Conservation (phyloP, 2,329 filamentous ascomycete genomes). For the Verticillium nonalfalfae region DNA sequence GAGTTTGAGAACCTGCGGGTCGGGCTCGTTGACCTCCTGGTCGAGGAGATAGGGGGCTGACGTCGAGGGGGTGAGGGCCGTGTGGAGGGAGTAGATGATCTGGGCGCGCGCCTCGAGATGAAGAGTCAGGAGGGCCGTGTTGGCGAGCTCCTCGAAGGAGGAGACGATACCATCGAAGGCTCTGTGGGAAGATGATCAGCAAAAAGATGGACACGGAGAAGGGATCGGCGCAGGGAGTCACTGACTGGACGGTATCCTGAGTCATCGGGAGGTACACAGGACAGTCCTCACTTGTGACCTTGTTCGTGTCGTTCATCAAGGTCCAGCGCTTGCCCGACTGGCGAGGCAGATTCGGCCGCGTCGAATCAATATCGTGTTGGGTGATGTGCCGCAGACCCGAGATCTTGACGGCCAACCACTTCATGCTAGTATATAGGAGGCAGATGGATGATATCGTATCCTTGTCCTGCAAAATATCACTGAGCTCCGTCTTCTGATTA, state of each 20-base stretch:
- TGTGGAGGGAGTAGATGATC: slow-evolving; percentile 70
- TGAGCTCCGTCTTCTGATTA: slow-evolving; percentile 59
- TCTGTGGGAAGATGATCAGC: slow-evolving; percentile 31
- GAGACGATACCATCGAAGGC: slow-evolving; percentile 82
- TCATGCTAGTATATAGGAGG: slow-evolving; percentile 93
- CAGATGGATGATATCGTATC: slow-evolving; percentile 82
- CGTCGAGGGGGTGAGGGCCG: slow-evolving; percentile 52
- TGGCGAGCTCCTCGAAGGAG: slow-evolving; percentile 75
- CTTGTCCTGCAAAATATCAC: slow-evolving; percentile 83
- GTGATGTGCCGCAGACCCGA: slow-evolving; percentile 78
- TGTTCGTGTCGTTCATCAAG: slow-evolving; percentile 59
- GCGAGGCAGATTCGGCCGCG: slow-evolving; percentile 44
- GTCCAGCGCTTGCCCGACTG: slow-evolving; percentile 76
- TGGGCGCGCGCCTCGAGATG: slow-evolving; percentile 86
- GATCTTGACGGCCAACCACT: slow-evolving; percentile 87
- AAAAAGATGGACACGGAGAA: background rate
- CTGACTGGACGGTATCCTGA: slow-evolving; percentile 72
- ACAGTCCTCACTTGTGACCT: slow-evolving; percentile 51
- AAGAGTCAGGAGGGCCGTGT: slow-evolving; percentile 73
- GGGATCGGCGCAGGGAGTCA: slow-evolving; percentile 10
- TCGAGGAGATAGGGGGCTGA: slow-evolving; percentile 56
- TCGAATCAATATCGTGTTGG: slow-evolving; percentile 61
- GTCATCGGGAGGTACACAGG: slow-evolving; percentile 84
- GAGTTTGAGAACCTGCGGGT: slow-evolving; percentile 73
- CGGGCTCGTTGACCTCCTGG: slow-evolving; percentile 69